These are phyloP conservation scores for Claviceps paspali DNA, from an alignment of 2,329 filamentous ascomycete genomes.

Conservation along the genomic window DNA sequence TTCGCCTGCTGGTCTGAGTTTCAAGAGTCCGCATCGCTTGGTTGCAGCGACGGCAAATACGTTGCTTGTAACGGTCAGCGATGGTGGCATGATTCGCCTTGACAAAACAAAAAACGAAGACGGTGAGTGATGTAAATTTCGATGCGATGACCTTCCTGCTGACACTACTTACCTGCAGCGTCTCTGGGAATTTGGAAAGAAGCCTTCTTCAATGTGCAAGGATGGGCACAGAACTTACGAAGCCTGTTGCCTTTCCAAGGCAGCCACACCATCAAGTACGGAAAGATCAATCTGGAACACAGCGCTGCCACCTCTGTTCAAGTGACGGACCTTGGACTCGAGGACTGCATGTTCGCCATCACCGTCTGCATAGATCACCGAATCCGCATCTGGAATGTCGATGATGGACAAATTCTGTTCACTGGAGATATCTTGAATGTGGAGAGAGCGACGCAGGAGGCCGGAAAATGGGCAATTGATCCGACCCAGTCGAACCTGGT, in stretches of 20 bases:
- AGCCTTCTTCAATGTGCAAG: constrained; percentile 56
- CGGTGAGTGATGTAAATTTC: constrained; percentile 20
- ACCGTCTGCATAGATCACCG: constrained; percentile 82
- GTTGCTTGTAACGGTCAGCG: constrained; percentile 65
- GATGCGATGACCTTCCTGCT: background rate
- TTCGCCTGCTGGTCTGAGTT: constrained; percentile 55
- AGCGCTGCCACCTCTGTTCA: constrained; percentile 51
- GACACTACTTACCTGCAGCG: constrained; percentile 8
- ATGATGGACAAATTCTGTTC: constrained; percentile 62
- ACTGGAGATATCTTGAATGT: constrained; percentile 65
- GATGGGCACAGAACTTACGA: constrained; percentile 52
- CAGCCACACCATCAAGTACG: constrained; percentile 47
- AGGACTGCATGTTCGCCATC: constrained; percentile 43
- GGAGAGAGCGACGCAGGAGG: constrained; percentile 48
- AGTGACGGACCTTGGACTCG: constrained; percentile 34
- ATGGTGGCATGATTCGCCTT: constrained; percentile 60
- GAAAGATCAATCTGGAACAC: constrained; percentile 49
- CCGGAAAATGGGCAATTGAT: constrained; percentile 61
- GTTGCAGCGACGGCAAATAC: constrained; percentile 58
- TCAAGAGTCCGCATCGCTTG: constrained; percentile 69
- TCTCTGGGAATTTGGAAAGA: constrained; percentile 44
- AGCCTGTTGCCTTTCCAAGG: constrained; percentile 53
- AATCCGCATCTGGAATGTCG: constrained; percentile 76
- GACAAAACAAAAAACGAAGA: constrained; percentile 39
- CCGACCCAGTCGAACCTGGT: constrained; percentile 66